Evolutionary conservation across 1,139 yeast species (phyloP).

Genomic region (Fermentozyma sake): DNA sequence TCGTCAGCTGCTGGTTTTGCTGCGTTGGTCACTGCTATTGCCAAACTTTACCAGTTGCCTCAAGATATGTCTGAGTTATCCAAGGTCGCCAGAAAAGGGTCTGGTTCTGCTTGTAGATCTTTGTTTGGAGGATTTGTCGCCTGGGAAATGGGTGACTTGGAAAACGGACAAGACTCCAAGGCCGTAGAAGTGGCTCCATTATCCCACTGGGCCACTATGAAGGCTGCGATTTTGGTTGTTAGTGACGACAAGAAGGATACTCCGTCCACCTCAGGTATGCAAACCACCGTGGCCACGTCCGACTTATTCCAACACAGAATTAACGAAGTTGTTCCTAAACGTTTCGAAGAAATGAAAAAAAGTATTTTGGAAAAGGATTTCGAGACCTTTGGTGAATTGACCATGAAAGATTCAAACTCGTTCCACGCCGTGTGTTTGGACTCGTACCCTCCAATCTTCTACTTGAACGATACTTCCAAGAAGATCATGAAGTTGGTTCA

Average conservation of each 20-base stretch:
- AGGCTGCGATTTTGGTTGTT: constrained; percentile 88
- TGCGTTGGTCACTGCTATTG: constrained; percentile 84
- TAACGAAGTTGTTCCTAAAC: constrained; percentile 72
- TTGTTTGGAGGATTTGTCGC: constrained; percentile 97
- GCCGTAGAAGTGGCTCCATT: constrained; percentile 88
- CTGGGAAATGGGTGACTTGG: constrained; percentile 88
- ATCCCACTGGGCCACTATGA: constrained; percentile 88
- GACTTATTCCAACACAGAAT: constrained; percentile 79
- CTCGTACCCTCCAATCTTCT: constrained; percentile 92
- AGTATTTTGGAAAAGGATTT: constrained; percentile 72
- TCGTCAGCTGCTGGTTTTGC: constrained; percentile 99
- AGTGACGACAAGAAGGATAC: constrained; percentile 92
- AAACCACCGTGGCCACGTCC: constrained; percentile 84
- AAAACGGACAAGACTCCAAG: constrained; percentile 81
- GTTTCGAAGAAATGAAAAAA: constrained; percentile 78
- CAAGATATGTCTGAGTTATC: constrained; percentile 80
- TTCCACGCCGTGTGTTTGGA: constrained; percentile 97
- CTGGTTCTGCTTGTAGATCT: constrained; percentile 97
- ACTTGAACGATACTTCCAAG: constrained; percentile 92
- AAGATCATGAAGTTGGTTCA: constrained; percentile 81
- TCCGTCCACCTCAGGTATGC: constrained; percentile 95
- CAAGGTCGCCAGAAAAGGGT: constrained; percentile 93
- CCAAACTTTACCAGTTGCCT: constrained; percentile 76
- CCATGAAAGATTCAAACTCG: constrained; percentile 95
- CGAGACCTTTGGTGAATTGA: constrained; percentile 74